These are phyloP conservation scores for Amylocarpus encephaloides DNA, from an alignment of 2,329 filamentous ascomycete species.

Conservation along the genomic window DNA sequence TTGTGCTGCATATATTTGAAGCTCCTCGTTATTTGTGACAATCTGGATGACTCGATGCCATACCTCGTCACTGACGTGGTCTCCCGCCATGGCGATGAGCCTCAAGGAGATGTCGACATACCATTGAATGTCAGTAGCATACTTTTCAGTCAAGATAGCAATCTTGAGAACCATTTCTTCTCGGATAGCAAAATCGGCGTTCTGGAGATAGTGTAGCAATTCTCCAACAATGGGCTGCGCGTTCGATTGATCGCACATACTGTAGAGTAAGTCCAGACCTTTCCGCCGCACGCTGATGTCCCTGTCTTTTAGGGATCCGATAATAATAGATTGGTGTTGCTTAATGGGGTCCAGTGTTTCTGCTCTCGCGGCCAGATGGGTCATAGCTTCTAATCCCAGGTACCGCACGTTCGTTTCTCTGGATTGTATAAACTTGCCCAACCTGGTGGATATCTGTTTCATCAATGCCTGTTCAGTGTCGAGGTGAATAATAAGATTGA, in stretches of 20 bases:
- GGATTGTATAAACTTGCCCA: conserved; percentile 95
- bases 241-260: conserved; percentile 98
- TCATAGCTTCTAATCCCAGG: conserved; percentile 94
- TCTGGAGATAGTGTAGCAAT: conserved; percentile 88
- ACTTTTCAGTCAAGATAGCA: conserved; percentile 96
- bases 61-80: conserved; percentile 97
- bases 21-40: conserved; percentile 96
- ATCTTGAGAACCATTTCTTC: conserved; percentile 99
- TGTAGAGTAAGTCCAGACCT: conserved; percentile 92
- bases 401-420: conserved; percentile 97
- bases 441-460: conserved; percentile 85
- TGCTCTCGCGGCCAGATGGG: conserved; percentile 85
- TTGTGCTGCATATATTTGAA: conserved; percentile 93
- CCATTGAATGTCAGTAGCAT: conserved; percentile 97
- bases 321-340: conserved; percentile 92
- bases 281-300: conserved; percentile 97
- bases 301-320: conserved; percentile 86
- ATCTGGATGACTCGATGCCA: conserved; percentile 99
- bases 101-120: conserved; percentile 97
- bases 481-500: conserved; percentile 95
- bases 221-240: conserved; percentile 90
- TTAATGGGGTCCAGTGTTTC: conserved; percentile 97
- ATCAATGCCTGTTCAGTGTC: conserved; percentile 92
- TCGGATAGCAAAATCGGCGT: conserved; percentile 92
- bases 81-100: conserved; percentile 91